Evolutionary conservation across 148 eudicot species (phyloP), one percentile per base, ranked within the genome.

Genomic region (Silene latifolia): DNA sequence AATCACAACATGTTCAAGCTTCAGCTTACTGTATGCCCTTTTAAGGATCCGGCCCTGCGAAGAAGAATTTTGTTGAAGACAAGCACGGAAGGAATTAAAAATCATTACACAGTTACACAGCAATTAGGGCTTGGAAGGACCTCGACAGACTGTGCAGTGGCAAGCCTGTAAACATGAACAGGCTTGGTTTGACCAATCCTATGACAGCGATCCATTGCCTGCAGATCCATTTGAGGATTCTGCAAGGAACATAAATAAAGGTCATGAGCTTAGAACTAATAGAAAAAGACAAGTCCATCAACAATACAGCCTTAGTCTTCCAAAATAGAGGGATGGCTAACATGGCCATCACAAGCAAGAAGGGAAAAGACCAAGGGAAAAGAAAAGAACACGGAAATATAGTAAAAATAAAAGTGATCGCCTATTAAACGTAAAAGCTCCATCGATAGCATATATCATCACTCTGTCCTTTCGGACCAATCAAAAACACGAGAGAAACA

Each of bases 171-270:
- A 80, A 96, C 99, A 86, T 96, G 99, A 78, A 96, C 99, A 71
- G 99, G 99, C 82, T 92, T 92, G 56, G 98, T 96, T 80, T 96
- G 99, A 72, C 99, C 99, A 61, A 96, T 96, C 82, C 99, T 90
- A 77, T 96, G 99, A 79, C 99, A 96, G 23, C 99, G 89, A 80
- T 96, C 99, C 99, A 96, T 92, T 9, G 99, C 99, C 85, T 96
- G 99, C 78, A 96, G 78, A 80, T 96, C 99, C 95, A 90, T 88
- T 85, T 96, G 99, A 54, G 99, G 99, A 78, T 96, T 96, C 99
- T 96, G 97, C 60, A 79, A 77, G 72, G 59, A 80, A 78, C 59
- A 20, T 12, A 79, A 44, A 71, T 39, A 21, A 35, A 17, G 72
- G 5, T 68, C 46, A 51, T 24, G 67, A 75, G 60, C 4, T 73